Base-by-base conservation (phyloP, 345 rosid genomes). In the Brassica juncea region DNA sequence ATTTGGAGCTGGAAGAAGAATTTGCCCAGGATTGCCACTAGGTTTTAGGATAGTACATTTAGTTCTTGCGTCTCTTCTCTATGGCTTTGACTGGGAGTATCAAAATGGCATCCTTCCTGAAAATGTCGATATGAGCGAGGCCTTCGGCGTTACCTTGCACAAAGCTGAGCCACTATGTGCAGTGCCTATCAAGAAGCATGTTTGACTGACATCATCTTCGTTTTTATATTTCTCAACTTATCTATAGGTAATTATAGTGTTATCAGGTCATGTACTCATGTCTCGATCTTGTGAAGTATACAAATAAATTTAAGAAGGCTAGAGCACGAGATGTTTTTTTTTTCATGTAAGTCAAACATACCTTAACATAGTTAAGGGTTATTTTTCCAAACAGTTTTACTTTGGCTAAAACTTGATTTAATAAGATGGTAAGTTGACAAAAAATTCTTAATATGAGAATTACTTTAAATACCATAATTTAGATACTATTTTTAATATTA, bases 31-130 rank as follows among this genome's bases (percentile, higher is more conserved):
- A 37, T 72, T 86, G 76, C 81, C 85, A 6, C 27, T 87, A 5
- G 92, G 80, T 0, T 19, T 57, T 6, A 81, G 80, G 70, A 82
- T 84, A 86, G 8, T 90, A 61, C 85, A 75, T 63, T 21, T 82
- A 6, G 75, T 83, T 74, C 72, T 88, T 84, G 87, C 82, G 31
- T 68, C 83, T 44, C 72, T 87, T 8, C 44, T 84, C 57, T 77
- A 69, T 57, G 74, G 77, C 39, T 87, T 86, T 67, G 80, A 87
- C 54, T 86, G 87, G 88, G 65, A 78, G 8, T 57, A 76, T 1
- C 84, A 82, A 3, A 27, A 65, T 9, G 77, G 79, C 15, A 62
- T 57, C 76, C 81, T 44, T 72, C 42, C 59, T 8, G 85, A 68
- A 5, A 69, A 86, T 58, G 31, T 82, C 11, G 86, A 86, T 80